These are phyloP conservation scores for Vigna nakashimae DNA, from an alignment of 306 rosid genomes.

Conservation along the genomic window DNA sequence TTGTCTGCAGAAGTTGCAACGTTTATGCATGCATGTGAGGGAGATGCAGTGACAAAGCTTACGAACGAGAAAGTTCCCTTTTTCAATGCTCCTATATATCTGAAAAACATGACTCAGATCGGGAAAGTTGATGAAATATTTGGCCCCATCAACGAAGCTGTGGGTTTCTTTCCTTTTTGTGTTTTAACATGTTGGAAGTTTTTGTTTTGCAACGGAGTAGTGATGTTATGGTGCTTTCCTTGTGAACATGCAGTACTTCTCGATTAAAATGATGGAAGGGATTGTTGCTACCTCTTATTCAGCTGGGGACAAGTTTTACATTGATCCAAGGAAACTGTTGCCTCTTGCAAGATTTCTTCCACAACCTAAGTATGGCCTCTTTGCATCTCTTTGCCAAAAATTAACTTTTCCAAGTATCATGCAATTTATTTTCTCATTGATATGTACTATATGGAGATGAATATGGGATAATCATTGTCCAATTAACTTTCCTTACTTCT, in stretches of 20 bases:
- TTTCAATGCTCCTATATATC: constrained; percentile 94
- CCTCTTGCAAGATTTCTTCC: constrained; percentile 98
- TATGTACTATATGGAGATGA: not conserved
- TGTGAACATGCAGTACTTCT: constrained; percentile 67
- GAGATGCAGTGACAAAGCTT: constrained; percentile 93
- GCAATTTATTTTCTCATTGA: not conserved
- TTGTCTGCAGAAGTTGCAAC: constrained; percentile 75
- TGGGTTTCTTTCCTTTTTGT: constrained; percentile 43
- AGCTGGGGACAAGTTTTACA: constrained; percentile 84
- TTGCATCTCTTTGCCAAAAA: not conserved
- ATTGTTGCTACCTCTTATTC: constrained; percentile 86
- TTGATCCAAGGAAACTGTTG: constrained; percentile 90
- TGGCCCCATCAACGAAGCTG: constrained; percentile 70
- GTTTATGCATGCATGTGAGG: constrained; percentile 93
- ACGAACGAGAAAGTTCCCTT: constrained; percentile 83
- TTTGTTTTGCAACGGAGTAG: not conserved
- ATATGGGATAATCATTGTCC: not conserved
- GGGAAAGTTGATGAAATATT: constrained; percentile 98
- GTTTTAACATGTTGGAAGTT: not conserved
- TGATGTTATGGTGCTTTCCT: constrained; percentile 23
- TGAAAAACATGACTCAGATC: constrained; percentile 94
- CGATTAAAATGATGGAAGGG: constrained; percentile 93
- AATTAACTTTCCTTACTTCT: not conserved
- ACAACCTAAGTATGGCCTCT: constrained; percentile 81
- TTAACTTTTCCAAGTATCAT: not conserved